phyloP scores from a whole-genome alignment of 23 red algal genomes.

The Pyropia haitanensis region DNA sequence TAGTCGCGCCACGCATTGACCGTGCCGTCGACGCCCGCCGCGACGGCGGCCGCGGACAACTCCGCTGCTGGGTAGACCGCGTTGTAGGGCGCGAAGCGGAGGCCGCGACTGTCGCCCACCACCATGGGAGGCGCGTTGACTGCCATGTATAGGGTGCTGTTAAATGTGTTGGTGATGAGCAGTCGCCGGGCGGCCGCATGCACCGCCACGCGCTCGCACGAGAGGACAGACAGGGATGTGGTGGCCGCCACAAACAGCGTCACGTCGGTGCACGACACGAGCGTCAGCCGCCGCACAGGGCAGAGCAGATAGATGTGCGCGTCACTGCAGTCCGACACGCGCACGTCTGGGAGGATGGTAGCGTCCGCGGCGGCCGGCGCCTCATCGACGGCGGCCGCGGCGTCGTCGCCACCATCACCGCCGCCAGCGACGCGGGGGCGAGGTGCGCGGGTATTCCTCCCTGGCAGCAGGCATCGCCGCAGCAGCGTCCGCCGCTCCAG shows the following conservation, averaged over 20 bases:
- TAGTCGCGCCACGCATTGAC: slow-evolving; percentile 60
- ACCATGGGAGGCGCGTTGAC: slow-evolving; percentile 59
- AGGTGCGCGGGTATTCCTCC: too few species aligned
- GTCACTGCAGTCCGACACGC: slow-evolving; percentile 75
- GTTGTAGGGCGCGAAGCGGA: slow-evolving; percentile 81
- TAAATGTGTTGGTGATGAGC: slow-evolving; percentile 71
- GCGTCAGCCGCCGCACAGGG: slow-evolving; percentile 40
- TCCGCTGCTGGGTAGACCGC: slow-evolving; percentile 40
- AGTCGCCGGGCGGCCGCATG: slow-evolving; percentile 37
- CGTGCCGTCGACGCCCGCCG: slow-evolving; percentile 32
- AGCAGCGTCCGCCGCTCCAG: too few species aligned
- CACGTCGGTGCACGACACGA: slow-evolving; percentile 67
- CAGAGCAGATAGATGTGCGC: slow-evolving; percentile 66
- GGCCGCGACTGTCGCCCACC: slow-evolving; percentile 68
- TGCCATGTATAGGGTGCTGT: slow-evolving; percentile 60
- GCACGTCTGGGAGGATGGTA: slow-evolving; percentile 25
- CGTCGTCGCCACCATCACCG: too few species aligned
- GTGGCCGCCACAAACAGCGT: slow-evolving; percentile 77
- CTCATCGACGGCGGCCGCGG: too few species aligned
- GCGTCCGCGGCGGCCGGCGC: too few species aligned
- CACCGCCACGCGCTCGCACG: slow-evolving; percentile 62
- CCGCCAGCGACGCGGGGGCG: too few species aligned
- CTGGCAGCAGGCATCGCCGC: too few species aligned
- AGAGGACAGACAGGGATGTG: slow-evolving; percentile 56
- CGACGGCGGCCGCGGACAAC: slow-evolving; percentile 17